A percentile compares a stretch with the other conserved stretches of the same genome.
phyloP scores from a whole-genome alignment of 192 early-diverging fungal species.

The Entomortierella lignicola region DNA sequence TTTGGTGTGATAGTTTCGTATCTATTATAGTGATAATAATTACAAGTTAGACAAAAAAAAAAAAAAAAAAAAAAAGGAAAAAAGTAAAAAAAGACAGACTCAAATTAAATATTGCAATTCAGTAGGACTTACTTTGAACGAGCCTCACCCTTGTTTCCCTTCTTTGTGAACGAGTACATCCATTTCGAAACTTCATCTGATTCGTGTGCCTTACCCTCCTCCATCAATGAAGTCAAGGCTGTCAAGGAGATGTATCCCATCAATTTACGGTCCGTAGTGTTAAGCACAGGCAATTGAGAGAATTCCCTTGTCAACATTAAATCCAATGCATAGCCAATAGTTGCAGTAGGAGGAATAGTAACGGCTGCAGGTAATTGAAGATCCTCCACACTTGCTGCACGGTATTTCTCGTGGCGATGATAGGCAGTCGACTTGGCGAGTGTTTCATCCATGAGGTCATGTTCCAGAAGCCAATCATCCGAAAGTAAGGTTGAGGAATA shows the following conservation, averaged over 20 bases:
- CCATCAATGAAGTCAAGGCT: conserved; percentile 67
- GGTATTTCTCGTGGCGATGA: conserved; percentile 72
- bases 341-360: conserved; percentile 67
- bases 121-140: conserved; percentile 22
- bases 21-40: conserved; percentile 32
- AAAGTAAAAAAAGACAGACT: too few relatives aligned
- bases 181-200: conserved; percentile 64
- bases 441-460: conserved; percentile 75
- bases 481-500: conserved; percentile 76
- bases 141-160: conserved; percentile 25
- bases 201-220: conserved; percentile 60
- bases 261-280: conserved; percentile 68
- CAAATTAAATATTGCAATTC: too few relatives aligned
- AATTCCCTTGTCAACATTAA: conserved; percentile 86
- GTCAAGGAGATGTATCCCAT: conserved; percentile 82
- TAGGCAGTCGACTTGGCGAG: conserved; percentile 69
- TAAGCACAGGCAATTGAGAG: conserved; percentile 88
- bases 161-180: conserved; percentile 74
- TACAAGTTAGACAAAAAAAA: too few relatives aligned
- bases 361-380: conserved; percentile 85
- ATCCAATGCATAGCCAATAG: conserved; percentile 72
- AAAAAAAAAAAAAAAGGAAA: background rate
- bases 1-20: conserved; percentile 86
- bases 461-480: conserved; percentile 83
- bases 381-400: conserved; percentile 87